Percentiles rank a stretch among this genome's conserved stretches.
These are phyloP conservation scores for Bassia scoparia DNA, from an alignment of 148 eudicot species.

Conservation along the genomic window DNA sequence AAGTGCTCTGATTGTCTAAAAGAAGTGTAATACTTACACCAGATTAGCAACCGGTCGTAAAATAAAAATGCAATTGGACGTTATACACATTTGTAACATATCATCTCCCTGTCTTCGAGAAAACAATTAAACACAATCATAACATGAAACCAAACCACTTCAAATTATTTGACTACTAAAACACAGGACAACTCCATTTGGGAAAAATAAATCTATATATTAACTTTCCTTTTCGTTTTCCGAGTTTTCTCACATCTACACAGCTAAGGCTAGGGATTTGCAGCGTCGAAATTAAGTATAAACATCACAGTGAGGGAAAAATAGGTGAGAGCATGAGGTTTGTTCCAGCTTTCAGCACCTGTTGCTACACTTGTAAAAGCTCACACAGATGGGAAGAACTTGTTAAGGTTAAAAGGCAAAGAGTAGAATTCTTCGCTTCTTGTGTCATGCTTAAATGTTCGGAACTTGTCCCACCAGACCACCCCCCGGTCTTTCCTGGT, in stretches of 20 bases:
- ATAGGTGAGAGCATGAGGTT: background rate
- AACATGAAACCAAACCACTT: background rate
- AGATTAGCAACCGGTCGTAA: no score
- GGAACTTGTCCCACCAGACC: constrained; percentile 83
- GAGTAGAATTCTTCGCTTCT: constrained; percentile 90
- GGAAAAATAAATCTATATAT: background rate
- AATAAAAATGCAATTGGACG: no score
- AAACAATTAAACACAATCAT: background rate
- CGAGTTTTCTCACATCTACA: constrained; percentile 18
- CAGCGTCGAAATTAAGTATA: constrained; percentile 2
- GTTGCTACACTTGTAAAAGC: background rate
- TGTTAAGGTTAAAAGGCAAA: constrained; percentile 87
- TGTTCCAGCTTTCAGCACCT: background rate
- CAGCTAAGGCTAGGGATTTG: constrained; percentile 9
- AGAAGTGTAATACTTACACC: no score
- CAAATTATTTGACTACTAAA: background rate
- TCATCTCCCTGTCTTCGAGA: no score
- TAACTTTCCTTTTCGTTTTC: background rate
- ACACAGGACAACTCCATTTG: background rate
- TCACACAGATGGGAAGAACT: constrained; percentile 87
- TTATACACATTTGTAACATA: no score
- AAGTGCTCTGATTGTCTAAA: no score
- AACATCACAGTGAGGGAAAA: constrained; percentile 16
- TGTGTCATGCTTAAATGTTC: constrained; percentile 69
- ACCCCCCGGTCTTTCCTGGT: constrained; percentile 71